Percentiles rank a stretch among this genome's conserved stretches.
These are phyloP conservation scores for Kuraishia ogatae DNA, from an alignment of 805 yeast genomes.

Conservation along the genomic window DNA sequence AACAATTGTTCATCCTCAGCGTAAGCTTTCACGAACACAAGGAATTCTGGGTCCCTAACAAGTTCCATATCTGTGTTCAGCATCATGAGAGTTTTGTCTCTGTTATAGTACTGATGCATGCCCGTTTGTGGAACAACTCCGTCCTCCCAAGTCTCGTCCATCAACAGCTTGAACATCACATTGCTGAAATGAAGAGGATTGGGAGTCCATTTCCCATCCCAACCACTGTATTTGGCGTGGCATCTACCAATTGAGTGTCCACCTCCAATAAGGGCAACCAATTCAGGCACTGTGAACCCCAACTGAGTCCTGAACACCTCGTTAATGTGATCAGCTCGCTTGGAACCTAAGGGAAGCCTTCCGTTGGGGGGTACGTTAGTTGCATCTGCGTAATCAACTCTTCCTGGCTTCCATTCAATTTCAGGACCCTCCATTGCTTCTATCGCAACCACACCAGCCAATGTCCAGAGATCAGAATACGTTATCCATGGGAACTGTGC, in stretches of 20 bases:
- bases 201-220: slow-evolving; percentile 39
- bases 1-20: slow-evolving; percentile 58
- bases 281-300: slow-evolving; percentile 64
- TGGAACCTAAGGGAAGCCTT: slow-evolving; percentile 65
- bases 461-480: slow-evolving; percentile 72
- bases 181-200: slow-evolving; percentile 33
- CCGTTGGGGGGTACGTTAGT: slow-evolving; percentile 54
- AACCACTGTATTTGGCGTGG: slow-evolving; percentile 46
- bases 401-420: slow-evolving; percentile 77
- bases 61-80: slow-evolving; percentile 68
- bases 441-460: slow-evolving; percentile 71
- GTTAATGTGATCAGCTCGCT: slow-evolving; percentile 57
- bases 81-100: slow-evolving; percentile 59
- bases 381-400: slow-evolving; percentile 47
- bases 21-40: slow-evolving; percentile 53
- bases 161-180: slow-evolving; percentile 33
- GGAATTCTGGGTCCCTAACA: slow-evolving; percentile 50
- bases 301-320: slow-evolving; percentile 48
- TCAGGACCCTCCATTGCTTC: slow-evolving; percentile 77
- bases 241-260: slow-evolving; percentile 77
- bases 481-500: slow-evolving; percentile 60
- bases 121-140: slow-evolving; percentile 33
- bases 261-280: slow-evolving; percentile 66
- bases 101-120: slow-evolving; percentile 27
- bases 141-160: slow-evolving; percentile 35